Conservation (phyloP, 2,329 filamentous ascomycete genomes). For the Ramularia collo-cygni region DNA sequence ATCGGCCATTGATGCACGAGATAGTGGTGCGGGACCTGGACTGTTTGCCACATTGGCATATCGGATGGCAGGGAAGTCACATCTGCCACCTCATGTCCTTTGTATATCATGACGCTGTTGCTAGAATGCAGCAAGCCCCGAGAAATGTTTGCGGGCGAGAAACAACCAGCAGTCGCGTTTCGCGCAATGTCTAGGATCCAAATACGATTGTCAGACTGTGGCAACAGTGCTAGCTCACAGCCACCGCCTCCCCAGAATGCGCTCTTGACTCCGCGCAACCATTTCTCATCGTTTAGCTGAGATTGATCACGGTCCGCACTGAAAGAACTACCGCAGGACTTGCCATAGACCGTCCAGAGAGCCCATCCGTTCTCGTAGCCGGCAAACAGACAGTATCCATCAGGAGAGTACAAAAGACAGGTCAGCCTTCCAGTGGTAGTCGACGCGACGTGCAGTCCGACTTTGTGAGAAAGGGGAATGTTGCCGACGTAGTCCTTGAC, state of each 20-base stretch:
- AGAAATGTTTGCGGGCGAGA: conserved; percentile 83
- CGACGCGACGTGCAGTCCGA: conserved; percentile 62
- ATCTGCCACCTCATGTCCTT: conserved; percentile 85
- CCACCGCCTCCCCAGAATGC: conserved; percentile 84
- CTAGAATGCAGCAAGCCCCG: conserved; percentile 84
- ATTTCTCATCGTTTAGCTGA: conserved; percentile 65
- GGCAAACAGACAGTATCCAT: conserved; percentile 92
- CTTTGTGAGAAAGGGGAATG: conserved; percentile 76
- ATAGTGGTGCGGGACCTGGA: conserved; percentile 77
- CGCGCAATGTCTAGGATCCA: conserved; percentile 90
- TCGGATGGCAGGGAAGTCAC: conserved; percentile 88
- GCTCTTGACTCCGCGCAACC: conserved; percentile 71
- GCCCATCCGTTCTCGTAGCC: conserved; percentile 92
- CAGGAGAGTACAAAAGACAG: conserved; percentile 78
- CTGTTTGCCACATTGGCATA: conserved; percentile 88
- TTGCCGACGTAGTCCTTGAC: conserved; percentile 91
- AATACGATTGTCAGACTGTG: conserved; percentile 63
- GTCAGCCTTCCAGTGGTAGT: conserved; percentile 63
- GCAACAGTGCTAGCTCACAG: conserved; percentile 71
- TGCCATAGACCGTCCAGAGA: conserved; percentile 96
- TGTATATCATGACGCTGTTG: conserved; percentile 82
- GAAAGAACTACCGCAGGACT: conserved; percentile 80
- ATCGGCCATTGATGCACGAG: conserved; percentile 92
- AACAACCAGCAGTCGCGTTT: conserved; percentile 87
- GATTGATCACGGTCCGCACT: conserved; percentile 58